phyloP scores from a whole-genome alignment of 2,329 filamentous ascomycete species.

The Rhynchosporium secalis region DNA sequence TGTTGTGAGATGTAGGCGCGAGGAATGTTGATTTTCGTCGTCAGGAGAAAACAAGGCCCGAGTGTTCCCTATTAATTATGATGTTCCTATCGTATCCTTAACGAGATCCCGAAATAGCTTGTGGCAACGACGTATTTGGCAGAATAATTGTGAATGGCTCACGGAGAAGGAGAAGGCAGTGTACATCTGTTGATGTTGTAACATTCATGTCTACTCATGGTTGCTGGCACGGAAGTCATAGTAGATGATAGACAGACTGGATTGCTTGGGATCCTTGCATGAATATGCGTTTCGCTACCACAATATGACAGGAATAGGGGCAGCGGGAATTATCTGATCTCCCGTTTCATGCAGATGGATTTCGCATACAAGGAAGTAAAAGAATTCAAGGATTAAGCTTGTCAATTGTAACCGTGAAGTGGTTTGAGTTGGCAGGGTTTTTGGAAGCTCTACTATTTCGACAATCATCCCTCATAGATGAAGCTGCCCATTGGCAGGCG shows the following conservation, averaged over 20 bases:
- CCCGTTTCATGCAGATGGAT: conserved; percentile 29
- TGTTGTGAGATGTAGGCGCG: conserved; percentile 1
- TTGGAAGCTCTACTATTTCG: conserved; percentile 14
- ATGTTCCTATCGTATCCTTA: background rate
- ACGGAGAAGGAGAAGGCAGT: background rate
- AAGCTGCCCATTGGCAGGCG: conserved; percentile 13
- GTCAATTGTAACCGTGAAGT: background rate
- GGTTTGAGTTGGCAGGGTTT: conserved; percentile 3
- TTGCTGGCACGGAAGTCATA: conserved; percentile 27
- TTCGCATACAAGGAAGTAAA: conserved; percentile 7
- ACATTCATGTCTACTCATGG: conserved; percentile 23
- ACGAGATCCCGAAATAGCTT: background rate
- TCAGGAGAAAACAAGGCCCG: conserved; percentile 16
- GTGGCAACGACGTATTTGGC: background rate
- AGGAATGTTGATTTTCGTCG: conserved; percentile 25
- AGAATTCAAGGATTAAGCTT: conserved; percentile 22
- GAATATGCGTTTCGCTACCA: conserved; percentile 22
- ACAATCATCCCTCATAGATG: conserved; percentile 18
- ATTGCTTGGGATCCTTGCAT: conserved; percentile 22
- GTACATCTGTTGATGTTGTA: conserved; percentile 2
- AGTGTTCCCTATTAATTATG: conserved; percentile 11
- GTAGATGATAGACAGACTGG: conserved; percentile 9
- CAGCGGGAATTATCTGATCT: conserved; percentile 26
- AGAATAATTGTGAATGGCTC: background rate
- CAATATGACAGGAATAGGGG: conserved; percentile 17